Base-by-base conservation (phyloP, 352 stramenopile species). In the Phytophthora cryptogea region DNA sequence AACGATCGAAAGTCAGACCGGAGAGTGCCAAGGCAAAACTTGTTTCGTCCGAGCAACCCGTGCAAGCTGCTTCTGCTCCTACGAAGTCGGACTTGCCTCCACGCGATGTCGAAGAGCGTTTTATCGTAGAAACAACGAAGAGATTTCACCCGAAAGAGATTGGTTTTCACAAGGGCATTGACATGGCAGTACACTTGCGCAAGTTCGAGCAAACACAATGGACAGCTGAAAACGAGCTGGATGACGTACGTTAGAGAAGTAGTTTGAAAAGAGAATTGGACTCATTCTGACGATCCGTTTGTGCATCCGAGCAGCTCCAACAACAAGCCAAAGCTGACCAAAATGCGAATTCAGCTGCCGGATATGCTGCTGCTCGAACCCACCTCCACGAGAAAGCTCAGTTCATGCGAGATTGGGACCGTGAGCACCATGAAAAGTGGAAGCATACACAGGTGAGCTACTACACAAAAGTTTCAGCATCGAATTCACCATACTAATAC, bases 381-480 rank as follows among this genome's bases (percentile, higher is more conserved):
- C 83, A 88, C 47, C 41, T 88, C 60, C 70, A 81, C 11, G 80
- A 89, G 5, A 89, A 89, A 58, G 57, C 63, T 13, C 40, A 69
- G 17, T 90, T 87, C 48, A 83, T 83, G 67, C 66, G 76, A 9
- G 60, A 84, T n/a, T 90, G 78, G 80, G 78, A 90, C 30, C 51
- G 59, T 23, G 68, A 86, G 26, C 80, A 74, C n/a, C 68, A 72
- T 13, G 30, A 68, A 23, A 83, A 85, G 46, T 87, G 78, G 77
- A 61, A 81, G 14, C 32, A 80, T 0, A 85, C 80, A 10, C 78
- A 88, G 76, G 80, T 89, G 7, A 54, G 50, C 2, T 35, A 30
- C 2, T 43, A 8, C 16, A 43, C 16, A 8, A 20, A 10, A 28
- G 7, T 36, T 16, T 13, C 13, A 13, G 26, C 23, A 31, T 23